phyloP scores from a whole-genome alignment of 2,329 filamentous ascomycete genomes.

The Penicillium thymicola region DNA sequence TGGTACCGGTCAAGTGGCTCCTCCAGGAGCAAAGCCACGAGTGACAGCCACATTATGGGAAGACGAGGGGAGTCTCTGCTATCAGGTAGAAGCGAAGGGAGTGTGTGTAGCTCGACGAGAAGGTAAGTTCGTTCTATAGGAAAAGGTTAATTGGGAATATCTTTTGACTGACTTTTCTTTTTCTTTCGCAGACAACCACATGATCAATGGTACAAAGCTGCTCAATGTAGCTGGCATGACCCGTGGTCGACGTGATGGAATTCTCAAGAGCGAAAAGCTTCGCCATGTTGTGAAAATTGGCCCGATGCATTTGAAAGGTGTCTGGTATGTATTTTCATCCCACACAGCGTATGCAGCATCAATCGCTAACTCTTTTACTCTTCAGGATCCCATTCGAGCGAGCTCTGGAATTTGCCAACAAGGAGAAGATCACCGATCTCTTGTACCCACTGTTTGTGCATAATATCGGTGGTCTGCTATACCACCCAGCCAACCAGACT shows the following conservation, averaged over 20 bases:
- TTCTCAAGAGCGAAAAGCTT: conserved; percentile 95
- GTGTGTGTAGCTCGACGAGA: conserved; percentile 94
- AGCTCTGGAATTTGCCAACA: conserved; percentile 97
- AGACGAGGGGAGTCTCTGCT: conserved; percentile 95
- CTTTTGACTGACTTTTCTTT: background rate
- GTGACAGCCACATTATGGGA: conserved; percentile 98
- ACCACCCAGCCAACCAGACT: conserved; percentile 80
- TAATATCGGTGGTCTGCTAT: conserved; percentile 89
- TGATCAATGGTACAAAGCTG: conserved; percentile 98
- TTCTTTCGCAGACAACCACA: conserved; percentile 75
- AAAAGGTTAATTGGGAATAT: background rate
- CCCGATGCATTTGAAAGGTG: conserved; percentile 97
- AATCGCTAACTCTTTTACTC: conserved; percentile 4
- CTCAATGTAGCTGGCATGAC: conserved; percentile 98
- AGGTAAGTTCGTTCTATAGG: conserved; percentile 53
- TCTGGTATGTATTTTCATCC: conserved; percentile 66
- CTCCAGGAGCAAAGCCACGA: conserved; percentile 90
- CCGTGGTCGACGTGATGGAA: conserved; percentile 87
- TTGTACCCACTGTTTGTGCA: conserved; percentile 96
- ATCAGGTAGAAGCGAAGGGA: conserved; percentile 93
- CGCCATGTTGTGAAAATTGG: conserved; percentile 98
- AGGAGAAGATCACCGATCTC: conserved; percentile 96
- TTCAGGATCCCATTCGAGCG: conserved; percentile 93
- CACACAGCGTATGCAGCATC: background rate
- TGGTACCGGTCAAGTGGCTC: conserved; percentile 86